phyloP scores from a whole-genome alignment of 805 yeast species.

The Candida anglica region DNA sequence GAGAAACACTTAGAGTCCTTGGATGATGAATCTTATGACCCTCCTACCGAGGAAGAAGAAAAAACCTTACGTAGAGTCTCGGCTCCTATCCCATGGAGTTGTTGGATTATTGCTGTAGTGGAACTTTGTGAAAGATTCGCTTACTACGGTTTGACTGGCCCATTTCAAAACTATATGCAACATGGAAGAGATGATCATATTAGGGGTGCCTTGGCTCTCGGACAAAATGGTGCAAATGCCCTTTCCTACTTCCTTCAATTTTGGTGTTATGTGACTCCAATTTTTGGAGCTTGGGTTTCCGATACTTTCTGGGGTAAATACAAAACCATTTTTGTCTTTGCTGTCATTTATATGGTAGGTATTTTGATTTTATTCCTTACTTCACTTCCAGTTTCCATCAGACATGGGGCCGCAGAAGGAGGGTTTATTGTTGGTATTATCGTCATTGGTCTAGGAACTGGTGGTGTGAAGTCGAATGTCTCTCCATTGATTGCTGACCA shows the following conservation, averaged over 20 bases:
- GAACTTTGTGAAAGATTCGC: constrained; percentile 81
- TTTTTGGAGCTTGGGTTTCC: constrained; percentile 70
- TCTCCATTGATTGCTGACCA: constrained; percentile 71
- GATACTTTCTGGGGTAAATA: constrained; percentile 73
- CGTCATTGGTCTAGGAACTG: constrained; percentile 71
- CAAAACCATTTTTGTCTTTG: constrained; percentile 60
- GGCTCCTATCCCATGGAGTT: constrained; percentile 47
- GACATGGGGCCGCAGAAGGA: constrained; percentile 50
- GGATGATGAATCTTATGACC: constrained; percentile 29
- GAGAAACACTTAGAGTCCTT: neutral
- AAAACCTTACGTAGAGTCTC: constrained; percentile 48
- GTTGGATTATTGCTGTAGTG: constrained; percentile 62
- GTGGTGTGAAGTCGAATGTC: constrained; percentile 75
- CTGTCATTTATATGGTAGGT: constrained; percentile 57
- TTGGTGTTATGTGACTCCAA: constrained; percentile 78
- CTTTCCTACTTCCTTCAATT: constrained; percentile 75
- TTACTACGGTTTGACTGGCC: constrained; percentile 73
- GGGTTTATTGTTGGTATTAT: constrained; percentile 57
- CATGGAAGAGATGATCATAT: constrained; percentile 36
- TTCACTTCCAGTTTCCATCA: constrained; percentile 58
- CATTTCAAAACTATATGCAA: constrained; percentile 78
- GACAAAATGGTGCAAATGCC: constrained; percentile 63
- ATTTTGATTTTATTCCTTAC: constrained; percentile 64
- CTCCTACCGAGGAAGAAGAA: constrained; percentile 52
- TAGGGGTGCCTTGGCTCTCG: constrained; percentile 51